Evolutionary conservation across 129 eudicot species (phyloP).

Genomic region (Arctium minus): DNA sequence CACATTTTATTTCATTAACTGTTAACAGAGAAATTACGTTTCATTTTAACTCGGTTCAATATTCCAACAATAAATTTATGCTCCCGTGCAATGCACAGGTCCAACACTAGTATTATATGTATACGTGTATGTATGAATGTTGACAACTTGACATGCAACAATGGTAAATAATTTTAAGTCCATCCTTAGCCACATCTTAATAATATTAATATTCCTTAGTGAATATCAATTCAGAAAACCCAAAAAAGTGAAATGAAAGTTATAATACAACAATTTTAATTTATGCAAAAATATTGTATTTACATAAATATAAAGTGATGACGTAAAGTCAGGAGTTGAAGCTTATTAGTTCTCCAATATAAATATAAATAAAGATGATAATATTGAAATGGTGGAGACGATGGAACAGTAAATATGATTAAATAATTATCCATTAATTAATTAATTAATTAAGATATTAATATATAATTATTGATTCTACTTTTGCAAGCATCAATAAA

Average conservation of each 20-base stretch:
- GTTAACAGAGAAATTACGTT: no score
- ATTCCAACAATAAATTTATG: no score
- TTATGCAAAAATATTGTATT: neutral
- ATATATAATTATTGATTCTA: slow-evolving; percentile 10
- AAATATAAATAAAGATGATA: neutral
- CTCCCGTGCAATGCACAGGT: no score
- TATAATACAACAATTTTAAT: neutral
- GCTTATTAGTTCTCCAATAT: slow-evolving; percentile 31
- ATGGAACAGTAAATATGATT: neutral
- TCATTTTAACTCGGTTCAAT: no score
- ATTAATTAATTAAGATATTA: neutral
- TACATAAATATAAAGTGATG: neutral
- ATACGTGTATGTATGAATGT: neutral
- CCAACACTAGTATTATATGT: no score
- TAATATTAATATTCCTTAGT: no score
- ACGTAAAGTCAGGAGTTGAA: slow-evolving; percentile 7
- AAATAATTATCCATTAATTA: neutral
- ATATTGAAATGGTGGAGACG: slow-evolving; percentile 16
- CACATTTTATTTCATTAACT: no score
- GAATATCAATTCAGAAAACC: neutral
- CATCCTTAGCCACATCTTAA: neutral
- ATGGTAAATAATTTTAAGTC: neutral
- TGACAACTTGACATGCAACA: no score
- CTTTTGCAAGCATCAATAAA: slow-evolving; percentile 22
- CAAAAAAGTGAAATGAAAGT: neutral